These are phyloP conservation scores for Amanita rimosa DNA, from an alignment of 768 basidiomycete genomes.

Conservation along the genomic window DNA sequence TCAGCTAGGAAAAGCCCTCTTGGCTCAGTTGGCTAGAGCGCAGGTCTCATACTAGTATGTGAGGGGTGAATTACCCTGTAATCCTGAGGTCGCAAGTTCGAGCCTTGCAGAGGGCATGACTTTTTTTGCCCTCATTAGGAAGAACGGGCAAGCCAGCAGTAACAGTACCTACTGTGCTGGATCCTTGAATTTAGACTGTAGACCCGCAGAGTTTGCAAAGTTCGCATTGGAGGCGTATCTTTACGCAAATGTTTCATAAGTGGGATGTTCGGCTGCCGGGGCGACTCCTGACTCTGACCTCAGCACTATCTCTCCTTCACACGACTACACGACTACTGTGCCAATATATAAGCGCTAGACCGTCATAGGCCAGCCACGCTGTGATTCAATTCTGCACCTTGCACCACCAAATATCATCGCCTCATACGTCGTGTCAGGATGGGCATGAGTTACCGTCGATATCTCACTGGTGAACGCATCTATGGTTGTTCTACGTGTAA, in stretches of 20 bases:
- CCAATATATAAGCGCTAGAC: conserved; percentile 4
- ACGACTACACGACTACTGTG: conserved; percentile 6
- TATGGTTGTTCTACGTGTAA: conserved; percentile 82
- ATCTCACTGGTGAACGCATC: conserved; percentile 75
- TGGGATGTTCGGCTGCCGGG: conserved; percentile 5
- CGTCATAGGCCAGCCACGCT: neutral
- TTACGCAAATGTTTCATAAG: conserved; percentile 4
- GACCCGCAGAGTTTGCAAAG: no score
- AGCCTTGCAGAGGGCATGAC: conserved; percentile 9
- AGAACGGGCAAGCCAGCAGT: no score
- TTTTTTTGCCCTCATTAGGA: conserved; percentile 2
- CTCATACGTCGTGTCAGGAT: conserved; percentile 28
- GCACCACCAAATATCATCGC: neutral
- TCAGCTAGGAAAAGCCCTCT: conserved; percentile 12
- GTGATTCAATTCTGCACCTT: no score
- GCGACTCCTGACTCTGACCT: conserved; percentile 1
- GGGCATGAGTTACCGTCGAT: conserved; percentile 87
- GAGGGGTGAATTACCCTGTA: conserved; percentile 10
- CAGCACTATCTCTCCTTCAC: conserved; percentile 8
- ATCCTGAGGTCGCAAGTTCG: conserved; percentile 9
- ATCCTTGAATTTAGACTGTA: no score
- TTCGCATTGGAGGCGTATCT: neutral
- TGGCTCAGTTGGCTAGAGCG: conserved; percentile 31
- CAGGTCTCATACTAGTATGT: conserved; percentile 20
- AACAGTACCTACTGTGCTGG: no score